Evolutionary conservation across 169 alveolate species (phyloP).

Genomic region (Plasmodium relictum): DNA sequence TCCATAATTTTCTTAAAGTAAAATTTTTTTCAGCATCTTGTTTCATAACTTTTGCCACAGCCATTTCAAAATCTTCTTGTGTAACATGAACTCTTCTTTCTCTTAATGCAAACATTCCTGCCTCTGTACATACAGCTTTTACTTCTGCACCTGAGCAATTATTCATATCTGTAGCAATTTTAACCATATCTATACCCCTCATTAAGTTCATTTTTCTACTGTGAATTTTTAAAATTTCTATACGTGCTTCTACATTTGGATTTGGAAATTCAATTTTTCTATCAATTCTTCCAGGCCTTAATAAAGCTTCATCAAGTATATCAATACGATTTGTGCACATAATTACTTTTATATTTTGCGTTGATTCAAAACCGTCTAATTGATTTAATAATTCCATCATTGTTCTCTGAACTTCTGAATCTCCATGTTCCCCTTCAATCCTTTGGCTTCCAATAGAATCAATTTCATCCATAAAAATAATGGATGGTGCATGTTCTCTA

Average conservation of each 20-base stretch:
- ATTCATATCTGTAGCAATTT: slow-evolving; percentile 95
- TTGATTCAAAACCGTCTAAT: slow-evolving; percentile 99
- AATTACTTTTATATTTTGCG: slow-evolving; percentile 98
- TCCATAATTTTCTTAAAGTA: slow-evolving; percentile 93
- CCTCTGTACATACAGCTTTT: slow-evolving; percentile 99
- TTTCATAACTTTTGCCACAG: slow-evolving; percentile 97
- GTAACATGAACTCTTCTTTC: slow-evolving; percentile 99
- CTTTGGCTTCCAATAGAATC: slow-evolving; percentile 97
- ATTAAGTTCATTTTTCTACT: slow-evolving; percentile 97
- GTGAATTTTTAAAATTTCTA: slow-evolving; percentile 97
- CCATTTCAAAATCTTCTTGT: slow-evolving; percentile 98
- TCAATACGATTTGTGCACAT: slow-evolving; percentile 99
- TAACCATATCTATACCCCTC: slow-evolving; percentile 96
- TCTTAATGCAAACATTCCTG: slow-evolving; percentile 99
- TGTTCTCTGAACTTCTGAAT: slow-evolving; percentile 94
- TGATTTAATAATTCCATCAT: slow-evolving; percentile 98
- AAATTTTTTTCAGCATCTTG: slow-evolving; percentile 94
- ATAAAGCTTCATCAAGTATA: slow-evolving; percentile 98
- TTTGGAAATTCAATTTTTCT: slow-evolving; percentile 98
- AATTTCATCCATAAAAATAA: slow-evolving; percentile 99
- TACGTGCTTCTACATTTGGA: slow-evolving; percentile 94
- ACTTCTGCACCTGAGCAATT: slow-evolving; percentile 99
- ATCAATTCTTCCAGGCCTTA: slow-evolving; percentile 99
- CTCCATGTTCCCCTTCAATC: slow-evolving; percentile 95
- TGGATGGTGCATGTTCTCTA: slow-evolving; percentile 97